Evolutionary conservation across 371 early-diverging fungal species (phyloP).

Genomic region (Sanchytrium tribonematis): DNA sequence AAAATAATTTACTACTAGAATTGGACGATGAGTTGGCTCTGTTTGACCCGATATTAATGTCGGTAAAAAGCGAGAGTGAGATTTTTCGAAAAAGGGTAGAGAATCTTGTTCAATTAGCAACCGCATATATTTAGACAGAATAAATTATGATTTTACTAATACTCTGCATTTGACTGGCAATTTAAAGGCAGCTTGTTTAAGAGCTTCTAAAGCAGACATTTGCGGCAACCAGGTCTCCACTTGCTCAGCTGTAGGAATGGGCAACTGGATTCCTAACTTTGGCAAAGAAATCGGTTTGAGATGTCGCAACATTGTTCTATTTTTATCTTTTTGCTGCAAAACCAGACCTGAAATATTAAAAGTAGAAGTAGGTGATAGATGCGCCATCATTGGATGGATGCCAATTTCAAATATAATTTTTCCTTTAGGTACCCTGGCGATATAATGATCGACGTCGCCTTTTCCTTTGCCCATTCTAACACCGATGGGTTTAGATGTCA

Average conservation of each 20-base stretch:
- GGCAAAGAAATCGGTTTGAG: neutral
- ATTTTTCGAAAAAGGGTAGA: neutral
- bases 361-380: neutral
- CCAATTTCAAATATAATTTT: constrained; percentile 60
- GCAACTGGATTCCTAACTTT: neutral
- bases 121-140: neutral
- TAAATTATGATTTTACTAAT: too few species aligned
- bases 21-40: neutral
- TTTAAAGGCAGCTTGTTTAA: neutral
- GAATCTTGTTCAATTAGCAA: neutral
- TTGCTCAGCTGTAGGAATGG: neutral
- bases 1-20: neutral
- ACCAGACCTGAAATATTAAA: neutral
- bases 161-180: neutral
- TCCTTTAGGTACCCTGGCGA: constrained; percentile 57
- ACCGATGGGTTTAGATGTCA: constrained; percentile 65
- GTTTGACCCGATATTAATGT: neutral
- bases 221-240: neutral
- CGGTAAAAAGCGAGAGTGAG: neutral
- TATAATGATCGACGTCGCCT: constrained; percentile 73
- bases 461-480: constrained; percentile 92
- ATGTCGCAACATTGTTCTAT: neutral
- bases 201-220: neutral
- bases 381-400: neutral
- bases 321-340: neutral